Base-by-base conservation (phyloP, 371 early-diverging fungal genomes). In the Basidiobolus meristosporus region DNA sequence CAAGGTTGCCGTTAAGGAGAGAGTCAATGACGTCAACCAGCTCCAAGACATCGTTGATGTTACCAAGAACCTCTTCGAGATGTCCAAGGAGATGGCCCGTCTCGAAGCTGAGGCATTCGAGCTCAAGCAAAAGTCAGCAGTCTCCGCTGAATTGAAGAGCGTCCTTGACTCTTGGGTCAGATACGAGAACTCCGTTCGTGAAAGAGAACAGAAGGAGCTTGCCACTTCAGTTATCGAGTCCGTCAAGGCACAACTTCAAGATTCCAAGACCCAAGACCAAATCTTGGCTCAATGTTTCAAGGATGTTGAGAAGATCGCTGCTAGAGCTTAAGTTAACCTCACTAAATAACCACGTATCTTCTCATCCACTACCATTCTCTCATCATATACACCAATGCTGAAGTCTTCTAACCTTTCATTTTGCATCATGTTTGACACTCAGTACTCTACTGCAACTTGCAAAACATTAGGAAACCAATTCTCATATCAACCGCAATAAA, bases 111-210 rank as follows among this genome's bases (percentile, higher is more conserved):
- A 90, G 62, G 80, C 87, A 38, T 91, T 84, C 53, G 80, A 82
- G 61, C 70, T 90, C 47, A 85, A 95, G 77, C 95, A 95, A 62
- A 65, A 75, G 51, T 82, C 79, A 36, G 70, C 77, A 47, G 73
- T 84, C 52, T 68, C 77, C 42, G 36, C 60, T 30, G 92, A 95
- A 63, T 73, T 83, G 57, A 89, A 89, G 76, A 28, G 68, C 18
- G 81, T 83, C 46, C 66, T 95, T 20, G 95, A 95, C 62, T 76
- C 82, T 36, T 91, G 92, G 92, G 92, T 91, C 37, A 91, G 95
- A 53, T 83, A 91, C 54, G 92, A 95, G 66, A 68, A 80, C 52
- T 67, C 68, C 28, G 66, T 95, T 46, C 89, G 96, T 58, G 91
- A 91, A 59, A 75, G 70, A 45, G 85, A 90, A 68, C 96, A 95